phyloP scores from a whole-genome alignment of 2,329 filamentous ascomycete genomes.

The Ilyonectria sp. region DNA sequence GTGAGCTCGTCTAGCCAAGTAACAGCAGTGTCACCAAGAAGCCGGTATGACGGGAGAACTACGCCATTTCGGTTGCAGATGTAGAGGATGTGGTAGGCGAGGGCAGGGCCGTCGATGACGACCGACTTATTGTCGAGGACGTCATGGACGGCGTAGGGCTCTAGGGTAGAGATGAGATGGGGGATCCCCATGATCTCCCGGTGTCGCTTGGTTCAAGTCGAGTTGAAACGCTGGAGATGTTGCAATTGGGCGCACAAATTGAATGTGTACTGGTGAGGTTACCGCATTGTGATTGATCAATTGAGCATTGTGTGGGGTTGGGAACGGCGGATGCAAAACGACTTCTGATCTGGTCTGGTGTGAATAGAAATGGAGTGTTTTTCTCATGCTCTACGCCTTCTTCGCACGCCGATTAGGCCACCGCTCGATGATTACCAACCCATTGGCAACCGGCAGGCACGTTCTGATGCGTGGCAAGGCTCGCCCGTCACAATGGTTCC shows the following conservation, averaged over 20 bases:
- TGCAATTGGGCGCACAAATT: background rate
- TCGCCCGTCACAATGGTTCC: background rate
- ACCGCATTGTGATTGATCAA: conserved; percentile 11
- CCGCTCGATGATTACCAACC: background rate
- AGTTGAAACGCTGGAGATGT: background rate
- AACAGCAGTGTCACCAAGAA: conserved; percentile 72
- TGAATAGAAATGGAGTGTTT: too few relatives aligned
- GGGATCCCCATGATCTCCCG: conserved; percentile 71
- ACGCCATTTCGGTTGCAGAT: conserved; percentile 66
- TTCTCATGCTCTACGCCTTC: background rate
- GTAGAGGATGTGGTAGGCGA: conserved; percentile 81
- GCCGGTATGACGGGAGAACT: conserved; percentile 73
- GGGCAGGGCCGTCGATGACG: conserved; percentile 83
- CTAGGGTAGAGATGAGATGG: conserved; percentile 67
- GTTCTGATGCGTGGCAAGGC: background rate
- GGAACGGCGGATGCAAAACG: background rate
- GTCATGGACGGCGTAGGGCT: conserved; percentile 64
- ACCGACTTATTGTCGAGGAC: conserved; percentile 60
- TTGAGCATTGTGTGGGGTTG: conserved; percentile 25
- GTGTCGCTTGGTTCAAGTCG: background rate
- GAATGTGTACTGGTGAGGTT: background rate
- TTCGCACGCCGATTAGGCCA: background rate
- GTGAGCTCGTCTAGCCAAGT: conserved; percentile 75
- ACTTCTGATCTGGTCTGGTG: too few relatives aligned
- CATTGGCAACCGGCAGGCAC: background rate